Evolutionary conservation across 2,329 filamentous ascomycete genomes (phyloP).

Genomic region (Pestalotiopsis fici): DNA sequence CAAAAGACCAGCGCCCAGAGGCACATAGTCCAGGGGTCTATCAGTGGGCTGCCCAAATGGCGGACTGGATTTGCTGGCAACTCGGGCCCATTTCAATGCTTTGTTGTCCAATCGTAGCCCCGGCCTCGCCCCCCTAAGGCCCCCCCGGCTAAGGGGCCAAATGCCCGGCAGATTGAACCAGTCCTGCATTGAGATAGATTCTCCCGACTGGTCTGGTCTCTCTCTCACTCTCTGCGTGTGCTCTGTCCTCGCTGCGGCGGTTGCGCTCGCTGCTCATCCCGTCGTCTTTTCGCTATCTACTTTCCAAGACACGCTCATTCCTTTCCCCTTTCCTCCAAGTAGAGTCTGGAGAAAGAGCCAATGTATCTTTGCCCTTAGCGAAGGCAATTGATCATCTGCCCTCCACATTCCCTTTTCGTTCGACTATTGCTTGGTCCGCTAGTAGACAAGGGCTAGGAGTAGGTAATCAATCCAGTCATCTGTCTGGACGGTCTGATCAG

Average conservation of each 20-base stretch:
- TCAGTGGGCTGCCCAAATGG: conserved; percentile 4
- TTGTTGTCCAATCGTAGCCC: conserved; percentile 4
- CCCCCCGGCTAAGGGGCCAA: background rate
- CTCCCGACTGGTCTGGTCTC: background rate
- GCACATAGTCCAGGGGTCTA: background rate
- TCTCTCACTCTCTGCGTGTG: background rate
- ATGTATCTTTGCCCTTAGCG: conserved; percentile 8
- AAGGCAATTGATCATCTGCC: conserved; percentile 11
- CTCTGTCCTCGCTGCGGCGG: background rate
- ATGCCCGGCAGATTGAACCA: background rate
- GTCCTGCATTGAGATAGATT: background rate
- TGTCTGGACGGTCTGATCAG: background rate
- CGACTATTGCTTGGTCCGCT: background rate
- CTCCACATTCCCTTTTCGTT: conserved; percentile 11
- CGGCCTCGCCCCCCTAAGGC: background rate
- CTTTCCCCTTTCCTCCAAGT: background rate
- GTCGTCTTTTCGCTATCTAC: background rate
- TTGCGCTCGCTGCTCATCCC: background rate
- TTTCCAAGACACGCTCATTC: conserved; percentile 3
- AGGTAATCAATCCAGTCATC: conserved; percentile 4
- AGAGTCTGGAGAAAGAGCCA: background rate
- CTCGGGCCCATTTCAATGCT: background rate
- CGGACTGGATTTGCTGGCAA: background rate
- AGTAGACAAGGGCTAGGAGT: conserved; percentile 5
- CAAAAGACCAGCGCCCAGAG: background rate